These are phyloP conservation scores for Amanita rimosa DNA, from an alignment of 768 basidiomycete species.

Conservation along the genomic window DNA sequence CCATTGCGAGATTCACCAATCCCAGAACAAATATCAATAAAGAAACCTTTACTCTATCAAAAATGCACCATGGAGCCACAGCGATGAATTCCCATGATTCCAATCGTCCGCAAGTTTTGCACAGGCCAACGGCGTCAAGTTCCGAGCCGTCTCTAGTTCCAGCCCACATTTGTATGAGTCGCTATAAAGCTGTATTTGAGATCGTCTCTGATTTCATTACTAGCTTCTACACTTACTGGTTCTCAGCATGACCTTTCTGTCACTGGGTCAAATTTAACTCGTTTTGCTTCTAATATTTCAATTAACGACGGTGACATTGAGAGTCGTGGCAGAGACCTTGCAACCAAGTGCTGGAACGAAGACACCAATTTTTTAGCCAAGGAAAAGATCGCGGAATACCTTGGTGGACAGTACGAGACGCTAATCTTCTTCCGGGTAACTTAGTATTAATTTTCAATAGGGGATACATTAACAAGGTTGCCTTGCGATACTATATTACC, in stretches of 20 bases:
- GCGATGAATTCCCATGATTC: slow-evolving; percentile 22
- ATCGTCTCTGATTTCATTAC: slow-evolving; percentile 8
- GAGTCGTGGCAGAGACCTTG: slow-evolving; percentile 57
- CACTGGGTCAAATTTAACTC: slow-evolving; percentile 35
- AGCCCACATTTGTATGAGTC: slow-evolving; percentile 5
- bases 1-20: slow-evolving; percentile 19
- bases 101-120: slow-evolving; percentile 46
- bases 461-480: slow-evolving; percentile 60
- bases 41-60: slow-evolving; percentile 18
- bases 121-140: slow-evolving; percentile 62
- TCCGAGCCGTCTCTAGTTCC: slow-evolving; percentile 77
- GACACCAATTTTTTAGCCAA: slow-evolving; percentile 75
- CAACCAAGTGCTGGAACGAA: slow-evolving; percentile 73
- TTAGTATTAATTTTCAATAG: slow-evolving; percentile 26
- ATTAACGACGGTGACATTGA: slow-evolving; percentile 45
- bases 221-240: slow-evolving; percentile 15
- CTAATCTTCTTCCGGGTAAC: slow-evolving; percentile 2
- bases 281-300: slow-evolving; percentile 32
- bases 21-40: slow-evolving; percentile 12
- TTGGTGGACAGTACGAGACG: slow-evolving; percentile 77
- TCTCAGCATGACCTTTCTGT: slow-evolving; percentile 45
- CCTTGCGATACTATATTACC: slow-evolving; percentile 73
- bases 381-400: slow-evolving; percentile 94
- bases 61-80: slow-evolving; percentile 22
- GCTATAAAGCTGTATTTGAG: neutral